phyloP scores from a whole-genome alignment of 164 flowering plant genomes.

The Stephania cephalantha region DNA sequence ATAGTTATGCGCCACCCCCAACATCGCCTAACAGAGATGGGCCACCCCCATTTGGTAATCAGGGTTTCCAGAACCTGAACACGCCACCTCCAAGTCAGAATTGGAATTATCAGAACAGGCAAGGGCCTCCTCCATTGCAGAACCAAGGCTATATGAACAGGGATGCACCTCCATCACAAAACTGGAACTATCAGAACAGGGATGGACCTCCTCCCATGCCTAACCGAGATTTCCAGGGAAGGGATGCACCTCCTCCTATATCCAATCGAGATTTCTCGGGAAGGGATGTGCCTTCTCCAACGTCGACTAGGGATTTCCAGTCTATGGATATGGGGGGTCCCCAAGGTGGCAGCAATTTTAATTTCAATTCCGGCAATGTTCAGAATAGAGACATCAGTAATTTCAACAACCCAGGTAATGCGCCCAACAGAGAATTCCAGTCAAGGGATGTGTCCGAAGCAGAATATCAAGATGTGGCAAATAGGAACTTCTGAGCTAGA shows the following conservation, averaged over 20 bases:
- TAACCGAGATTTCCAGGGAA: slow-evolving; percentile 7
- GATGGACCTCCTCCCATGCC: slow-evolving; percentile 1
- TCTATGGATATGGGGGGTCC: not conserved
- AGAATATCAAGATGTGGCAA: slow-evolving; percentile 5
- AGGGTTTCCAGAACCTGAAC: not conserved
- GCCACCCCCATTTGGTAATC: not conserved
- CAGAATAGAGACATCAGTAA: slow-evolving; percentile 9
- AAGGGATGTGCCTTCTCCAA: slow-evolving; percentile 7
- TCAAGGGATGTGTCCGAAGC: not conserved
- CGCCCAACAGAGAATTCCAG: slow-evolving; percentile 7
- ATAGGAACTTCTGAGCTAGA: slow-evolving; percentile 3
- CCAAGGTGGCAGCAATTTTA: slow-evolving; percentile 9
- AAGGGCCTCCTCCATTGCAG: slow-evolving; percentile 7
- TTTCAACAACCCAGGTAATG: not conserved
- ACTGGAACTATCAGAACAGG: slow-evolving; percentile 4
- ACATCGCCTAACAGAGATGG: not conserved
- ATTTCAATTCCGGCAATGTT: not conserved
- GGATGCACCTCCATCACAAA: not conserved
- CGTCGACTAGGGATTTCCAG: not conserved
- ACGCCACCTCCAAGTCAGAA: slow-evolving; percentile 9
- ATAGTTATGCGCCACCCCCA: not conserved
- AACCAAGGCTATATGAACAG: slow-evolving; percentile 3
- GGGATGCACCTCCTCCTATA: slow-evolving; percentile 6
- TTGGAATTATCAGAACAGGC: slow-evolving; percentile 2
- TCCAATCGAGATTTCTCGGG: not conserved